Base-by-base conservation (phyloP, 139 green algal genomes). In the Deuterostichococcus epilithicus region DNA sequence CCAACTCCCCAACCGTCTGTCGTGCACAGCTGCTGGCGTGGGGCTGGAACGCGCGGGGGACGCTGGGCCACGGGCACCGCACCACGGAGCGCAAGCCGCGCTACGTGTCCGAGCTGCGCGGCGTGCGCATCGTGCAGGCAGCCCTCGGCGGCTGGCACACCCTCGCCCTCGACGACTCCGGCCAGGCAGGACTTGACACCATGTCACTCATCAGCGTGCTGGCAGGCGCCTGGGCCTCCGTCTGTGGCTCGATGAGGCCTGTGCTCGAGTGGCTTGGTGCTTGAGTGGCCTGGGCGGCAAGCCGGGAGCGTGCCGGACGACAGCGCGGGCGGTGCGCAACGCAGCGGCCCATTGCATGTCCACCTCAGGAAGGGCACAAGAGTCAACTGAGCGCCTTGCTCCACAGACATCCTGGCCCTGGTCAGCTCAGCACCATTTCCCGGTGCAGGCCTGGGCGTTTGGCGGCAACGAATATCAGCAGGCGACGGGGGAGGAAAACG, bases 381-480 rank as follows among this genome's bases (percentile, higher is more conserved):
- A n/a, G n/a, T n/a, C n/a, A n/a, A n/a, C n/a, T n/a, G n/a, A n/a
- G n/a, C n/a, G n/a, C n/a, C n/a, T n/a, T n/a, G n/a, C n/a, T n/a
- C n/a, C n/a, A n/a, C n/a, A n/a, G n/a, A n/a, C n/a, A n/a, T n/a
- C n/a, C n/a, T n/a, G 13, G 8, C 42, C 13, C 42, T 52, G 8
- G 42, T 32, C 59, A 30, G 13, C 5, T 35, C 23, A 68, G 22
- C 36, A 34, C 47, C 69, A 73, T 5, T 39, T 73, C 10, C 34
- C 5, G 18, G 76, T 63, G 25, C 73, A 80, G 68, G 76, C 47
- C 26, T 92, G 83, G 78, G 83, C 87, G 2, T 94, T 90, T 88
- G 92, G 92, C 13, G 94, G 94, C 60, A 97, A 98, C 78, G 94
- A 98, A 83, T 98, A 98, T 76, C 80, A 84, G 42, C 94, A 98